These are phyloP conservation scores for Diaporthe australafricana DNA, from an alignment of 2,329 filamentous ascomycete genomes.

Conservation along the genomic window DNA sequence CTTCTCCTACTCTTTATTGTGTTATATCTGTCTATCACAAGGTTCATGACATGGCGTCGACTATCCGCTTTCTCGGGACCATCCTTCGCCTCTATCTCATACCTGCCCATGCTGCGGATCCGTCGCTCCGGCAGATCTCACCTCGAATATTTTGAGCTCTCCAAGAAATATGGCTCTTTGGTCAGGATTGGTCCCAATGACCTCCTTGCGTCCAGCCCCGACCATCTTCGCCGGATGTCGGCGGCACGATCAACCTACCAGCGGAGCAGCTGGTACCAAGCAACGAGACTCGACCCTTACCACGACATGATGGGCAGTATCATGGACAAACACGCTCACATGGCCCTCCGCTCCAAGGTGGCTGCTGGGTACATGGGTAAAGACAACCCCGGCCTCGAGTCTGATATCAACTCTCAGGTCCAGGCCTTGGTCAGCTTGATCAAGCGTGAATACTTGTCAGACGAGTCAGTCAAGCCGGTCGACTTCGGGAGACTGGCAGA, in stretches of 20 bases:
- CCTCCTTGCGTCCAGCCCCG: conserved; percentile 31
- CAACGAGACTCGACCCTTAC: conserved; percentile 33
- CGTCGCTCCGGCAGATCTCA: conserved; percentile 24
- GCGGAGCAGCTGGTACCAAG: conserved; percentile 33
- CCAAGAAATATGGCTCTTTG: conserved; percentile 30
- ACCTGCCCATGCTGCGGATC: conserved; percentile 28
- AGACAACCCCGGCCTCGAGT: conserved; percentile 37
- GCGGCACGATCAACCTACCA: conserved; percentile 28
- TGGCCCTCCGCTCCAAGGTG: conserved; percentile 35
- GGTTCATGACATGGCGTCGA: conserved; percentile 31
- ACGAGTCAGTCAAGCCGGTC: conserved; percentile 20
- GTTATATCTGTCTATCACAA: conserved; percentile 19
- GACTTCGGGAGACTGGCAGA: conserved; percentile 38
- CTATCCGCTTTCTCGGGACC: conserved; percentile 29
- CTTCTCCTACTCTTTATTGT: not conserved
- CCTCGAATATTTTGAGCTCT: conserved; percentile 26
- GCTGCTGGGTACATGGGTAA: conserved; percentile 38
- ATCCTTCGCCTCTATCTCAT: conserved; percentile 26
- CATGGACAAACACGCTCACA: conserved; percentile 37
- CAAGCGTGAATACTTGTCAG: conserved; percentile 26
- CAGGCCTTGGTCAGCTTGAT: conserved; percentile 34
- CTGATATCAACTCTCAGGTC: conserved; percentile 35
- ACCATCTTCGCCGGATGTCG: conserved; percentile 34
- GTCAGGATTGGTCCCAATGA: conserved; percentile 35
- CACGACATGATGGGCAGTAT: conserved; percentile 41